phyloP scores from a whole-genome alignment of 2,329 filamentous ascomycete species.

The Penicillium italicum region DNA sequence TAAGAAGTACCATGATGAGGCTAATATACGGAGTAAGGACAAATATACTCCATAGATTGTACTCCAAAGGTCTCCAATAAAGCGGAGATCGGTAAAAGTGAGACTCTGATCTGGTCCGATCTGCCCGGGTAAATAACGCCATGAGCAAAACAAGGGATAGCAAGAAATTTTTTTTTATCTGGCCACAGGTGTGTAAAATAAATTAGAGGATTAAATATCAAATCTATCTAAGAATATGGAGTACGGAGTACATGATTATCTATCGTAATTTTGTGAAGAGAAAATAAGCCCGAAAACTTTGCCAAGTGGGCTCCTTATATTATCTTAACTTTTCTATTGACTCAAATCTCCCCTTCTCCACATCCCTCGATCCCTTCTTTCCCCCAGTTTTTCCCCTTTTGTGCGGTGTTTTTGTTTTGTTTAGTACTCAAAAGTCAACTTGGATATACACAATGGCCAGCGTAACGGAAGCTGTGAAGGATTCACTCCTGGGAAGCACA shows the following conservation, averaged over 20 bases:
- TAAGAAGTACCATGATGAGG: background rate
- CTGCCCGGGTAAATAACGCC: slow-evolving; percentile 20
- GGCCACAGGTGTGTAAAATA: background rate
- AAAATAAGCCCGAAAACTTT: background rate
- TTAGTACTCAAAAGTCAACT: slow-evolving; percentile 1
- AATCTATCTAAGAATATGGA: background rate
- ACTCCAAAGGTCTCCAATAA: background rate
- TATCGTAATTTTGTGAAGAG: background rate
- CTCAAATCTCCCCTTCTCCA: slow-evolving; percentile 25
- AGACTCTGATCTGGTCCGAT: slow-evolving; percentile 10
- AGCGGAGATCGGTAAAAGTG: slow-evolving; percentile 9
- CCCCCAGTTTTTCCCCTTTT: slow-evolving; percentile 8
- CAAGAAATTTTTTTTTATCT: too few relatives aligned
- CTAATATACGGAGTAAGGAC: background rate
- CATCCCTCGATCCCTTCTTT: slow-evolving; percentile 15
- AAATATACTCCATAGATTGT: background rate
- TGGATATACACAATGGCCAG: slow-evolving; percentile 42
- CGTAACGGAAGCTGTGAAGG: slow-evolving; percentile 71
- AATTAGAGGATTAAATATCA: background rate
- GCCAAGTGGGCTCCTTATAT: background rate
- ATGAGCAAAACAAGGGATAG: background rate
- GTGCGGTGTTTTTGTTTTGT: slow-evolving; percentile 11
- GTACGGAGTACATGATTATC: background rate
- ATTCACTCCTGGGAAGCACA: slow-evolving; percentile 66
- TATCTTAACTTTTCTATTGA: slow-evolving; percentile 15